A percentile compares a stretch with the other conserved stretches of the same genome.
These are phyloP conservation scores for Gossypium gossypioides DNA, from an alignment of 441 rosid genomes.

Conservation along the genomic window DNA sequence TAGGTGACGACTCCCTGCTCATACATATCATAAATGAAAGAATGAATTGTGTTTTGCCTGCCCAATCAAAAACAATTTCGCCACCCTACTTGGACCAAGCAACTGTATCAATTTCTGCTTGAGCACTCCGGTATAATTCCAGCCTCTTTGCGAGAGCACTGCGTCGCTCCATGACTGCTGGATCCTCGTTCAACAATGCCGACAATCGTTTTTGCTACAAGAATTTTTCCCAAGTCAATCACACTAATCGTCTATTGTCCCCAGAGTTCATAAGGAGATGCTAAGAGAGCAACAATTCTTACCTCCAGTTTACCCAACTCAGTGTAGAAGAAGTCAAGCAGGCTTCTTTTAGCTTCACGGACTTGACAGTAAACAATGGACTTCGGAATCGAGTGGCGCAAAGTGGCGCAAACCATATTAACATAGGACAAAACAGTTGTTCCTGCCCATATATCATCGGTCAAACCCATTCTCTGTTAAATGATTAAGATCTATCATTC, in stretches of 20 bases:
- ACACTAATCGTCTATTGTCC: neutral
- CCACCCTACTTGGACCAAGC: slow-evolving; percentile 85
- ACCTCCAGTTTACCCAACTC: slow-evolving; percentile 90
- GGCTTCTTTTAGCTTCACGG: slow-evolving; percentile 85
- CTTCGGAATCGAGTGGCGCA: slow-evolving; percentile 84
- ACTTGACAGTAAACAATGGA: slow-evolving; percentile 90
- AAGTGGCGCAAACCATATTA: slow-evolving; percentile 74
- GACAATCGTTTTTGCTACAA: slow-evolving; percentile 76
- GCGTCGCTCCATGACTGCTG: slow-evolving; percentile 88
- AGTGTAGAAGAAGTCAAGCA: slow-evolving; percentile 79
- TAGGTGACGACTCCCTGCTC: neutral
- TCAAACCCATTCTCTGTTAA: neutral
- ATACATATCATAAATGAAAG: slow-evolving; percentile 19
- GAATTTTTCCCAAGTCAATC: neutral
- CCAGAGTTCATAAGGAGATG: neutral
- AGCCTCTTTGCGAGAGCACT: slow-evolving; percentile 66
- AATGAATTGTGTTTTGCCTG: slow-evolving; percentile 15
- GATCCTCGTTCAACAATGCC: slow-evolving; percentile 77
- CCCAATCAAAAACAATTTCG: neutral
- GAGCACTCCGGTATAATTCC: slow-evolving; percentile 81
- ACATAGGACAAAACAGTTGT: slow-evolving; percentile 78
- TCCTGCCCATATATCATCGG: slow-evolving; percentile 38
- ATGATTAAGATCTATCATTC: neutral
- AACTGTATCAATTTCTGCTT: slow-evolving; percentile 69
- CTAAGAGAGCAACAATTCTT: slow-evolving; percentile 8